Conservation (phyloP, 306 rosid genomes). For the Lathyrus aphaca region DNA sequence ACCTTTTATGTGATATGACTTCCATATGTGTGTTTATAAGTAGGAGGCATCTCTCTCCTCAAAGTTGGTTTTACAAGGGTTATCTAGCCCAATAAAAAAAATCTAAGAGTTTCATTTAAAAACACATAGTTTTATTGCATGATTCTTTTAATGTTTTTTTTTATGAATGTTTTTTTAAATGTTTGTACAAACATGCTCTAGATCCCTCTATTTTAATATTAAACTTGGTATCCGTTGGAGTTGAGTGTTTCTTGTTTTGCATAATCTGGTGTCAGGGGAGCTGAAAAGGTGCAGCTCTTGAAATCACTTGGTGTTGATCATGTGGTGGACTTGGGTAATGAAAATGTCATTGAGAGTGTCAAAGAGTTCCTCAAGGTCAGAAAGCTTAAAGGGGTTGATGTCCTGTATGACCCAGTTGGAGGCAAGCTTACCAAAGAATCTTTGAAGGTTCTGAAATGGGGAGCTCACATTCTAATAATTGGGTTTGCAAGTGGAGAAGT, state of each 20-base stretch:
- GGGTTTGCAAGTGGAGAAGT: constrained; percentile 96
- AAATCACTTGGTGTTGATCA: constrained; percentile 80
- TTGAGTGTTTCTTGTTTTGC: constrained; percentile 29
- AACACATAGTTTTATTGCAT: not conserved
- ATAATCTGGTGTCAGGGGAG: constrained; percentile 62
- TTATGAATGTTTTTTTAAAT: not conserved
- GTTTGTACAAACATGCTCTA: not conserved
- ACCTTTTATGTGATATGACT: too few relatives aligned
- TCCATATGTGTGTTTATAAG: too few relatives aligned
- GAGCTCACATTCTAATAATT: constrained; percentile 82
- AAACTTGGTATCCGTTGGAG: not conserved
- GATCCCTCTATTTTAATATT: constrained; percentile 23
- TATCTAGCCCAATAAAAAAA: too few relatives aligned
- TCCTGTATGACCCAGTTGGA: constrained; percentile 94
- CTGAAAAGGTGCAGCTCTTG: constrained; percentile 78
- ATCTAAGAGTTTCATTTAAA: not conserved
- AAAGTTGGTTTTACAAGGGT: too few relatives aligned
- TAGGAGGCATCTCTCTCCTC: too few relatives aligned
- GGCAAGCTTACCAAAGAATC: constrained; percentile 82
- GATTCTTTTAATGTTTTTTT: not conserved
- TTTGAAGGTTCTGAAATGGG: constrained; percentile 84
- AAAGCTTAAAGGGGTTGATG: constrained; percentile 88
- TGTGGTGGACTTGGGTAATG: constrained; percentile 71
- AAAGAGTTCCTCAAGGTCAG: constrained; percentile 67
- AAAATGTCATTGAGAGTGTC: constrained; percentile 70